Conservation (phyloP, 495 filamentous ascomycete species). For the Xylaria palmicola region DNA sequence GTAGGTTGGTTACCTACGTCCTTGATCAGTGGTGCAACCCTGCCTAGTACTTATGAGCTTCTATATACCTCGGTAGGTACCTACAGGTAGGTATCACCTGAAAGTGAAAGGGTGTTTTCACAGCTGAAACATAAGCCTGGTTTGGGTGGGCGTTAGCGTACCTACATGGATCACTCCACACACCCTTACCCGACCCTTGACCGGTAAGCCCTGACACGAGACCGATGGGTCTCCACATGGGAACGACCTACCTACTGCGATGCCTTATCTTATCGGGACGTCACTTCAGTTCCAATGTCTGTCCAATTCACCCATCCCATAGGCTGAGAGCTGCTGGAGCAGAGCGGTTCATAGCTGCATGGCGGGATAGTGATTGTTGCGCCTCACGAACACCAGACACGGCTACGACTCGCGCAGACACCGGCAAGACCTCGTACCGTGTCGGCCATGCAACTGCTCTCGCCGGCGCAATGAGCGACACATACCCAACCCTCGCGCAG, state of each 20-base stretch:
- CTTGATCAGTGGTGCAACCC: no score
- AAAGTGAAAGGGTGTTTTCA: neutral
- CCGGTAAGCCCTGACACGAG: no score
- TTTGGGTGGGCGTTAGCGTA: neutral
- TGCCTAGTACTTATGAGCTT: no score
- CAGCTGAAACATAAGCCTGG: neutral
- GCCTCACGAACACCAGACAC: neutral
- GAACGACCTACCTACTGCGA: no score
- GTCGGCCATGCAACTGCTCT: conserved; percentile 23
- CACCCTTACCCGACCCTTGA: no score
- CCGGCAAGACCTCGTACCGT: conserved; percentile 4
- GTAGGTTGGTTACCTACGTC: no score
- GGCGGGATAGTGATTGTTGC: neutral
- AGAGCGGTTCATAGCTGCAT: neutral
- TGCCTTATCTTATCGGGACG: neutral
- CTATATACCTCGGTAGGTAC: no score
- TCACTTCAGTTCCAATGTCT: neutral
- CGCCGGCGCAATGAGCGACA: conserved; percentile 64
- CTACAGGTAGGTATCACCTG: neutral
- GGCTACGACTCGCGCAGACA: neutral
- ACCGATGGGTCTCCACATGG: no score
- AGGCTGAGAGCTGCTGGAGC: neutral
- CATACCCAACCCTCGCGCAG: conserved; percentile 82
- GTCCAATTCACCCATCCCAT: conserved; percentile 1
- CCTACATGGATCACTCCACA: no score